Evolutionary conservation across 2,329 filamentous ascomycete genomes (phyloP), one percentile per base, ranked within the genome.

Genomic region (Sphaerulina vaccinii): DNA sequence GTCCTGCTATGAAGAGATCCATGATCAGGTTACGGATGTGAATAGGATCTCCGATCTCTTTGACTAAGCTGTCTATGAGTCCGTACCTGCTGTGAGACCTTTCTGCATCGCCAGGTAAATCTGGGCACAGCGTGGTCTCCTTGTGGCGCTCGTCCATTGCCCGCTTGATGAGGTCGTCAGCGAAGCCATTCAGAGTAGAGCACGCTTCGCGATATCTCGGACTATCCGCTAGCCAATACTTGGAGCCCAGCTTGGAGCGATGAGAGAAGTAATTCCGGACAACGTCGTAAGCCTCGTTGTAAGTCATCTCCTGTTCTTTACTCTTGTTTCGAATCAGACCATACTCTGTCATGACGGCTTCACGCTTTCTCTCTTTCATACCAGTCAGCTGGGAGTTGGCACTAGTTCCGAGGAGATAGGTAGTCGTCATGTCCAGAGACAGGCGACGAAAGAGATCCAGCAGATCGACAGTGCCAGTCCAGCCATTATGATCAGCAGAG

Each of bases 1-100:
- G 71, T 1, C 80, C 81, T 0, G 79, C 81, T 0, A 82, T 58
- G 39, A 75, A 60, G 15, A 76, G 67, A 54, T 75, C 75, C 59
- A 75, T 67, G 6, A 75, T 62, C 47, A 75, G 69, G 39, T 71
- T 67, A 3, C 72, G 65, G 8, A 76, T 64, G 16, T 68, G 54
- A 50, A 65, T 64, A 37, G 68, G 70, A 52, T 76, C 71, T 2
- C 61, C 66, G 2, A 73, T 73, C 53, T 73, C 66, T 49, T 68
- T 69, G 3, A 71, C 72, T 1, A 75, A 65, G 40, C 71, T 70
- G 43, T 73, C 68, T 27, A 75, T 69, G 56, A 76, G 75, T 23
- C 72, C 65, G 52, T 74, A 75, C 10, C 24, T 47, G 16, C 32
- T 24, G 19, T n/a, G n/a, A n/a, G n/a, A n/a, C n/a, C n/a, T n/a